Evolutionary conservation across 768 basidiomycete genomes (phyloP).

Genomic region (Pilatotrama ljubarskyi): DNA sequence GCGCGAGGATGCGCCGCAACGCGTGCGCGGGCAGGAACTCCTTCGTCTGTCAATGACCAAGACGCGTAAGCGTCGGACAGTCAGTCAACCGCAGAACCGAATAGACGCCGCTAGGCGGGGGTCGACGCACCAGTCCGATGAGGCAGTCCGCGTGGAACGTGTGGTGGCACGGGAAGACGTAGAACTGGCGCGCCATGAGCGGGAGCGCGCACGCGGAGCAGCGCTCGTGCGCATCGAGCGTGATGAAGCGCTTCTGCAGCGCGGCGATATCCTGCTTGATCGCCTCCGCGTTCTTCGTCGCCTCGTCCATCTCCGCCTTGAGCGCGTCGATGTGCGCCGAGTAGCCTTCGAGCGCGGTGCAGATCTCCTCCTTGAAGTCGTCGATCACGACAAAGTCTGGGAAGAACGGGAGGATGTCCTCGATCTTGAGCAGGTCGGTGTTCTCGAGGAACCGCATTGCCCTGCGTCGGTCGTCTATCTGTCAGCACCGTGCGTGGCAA

Average conservation of each 20-base stretch:
- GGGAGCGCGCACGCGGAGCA: conserved; percentile 79
- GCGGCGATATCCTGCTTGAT: conserved; percentile 90
- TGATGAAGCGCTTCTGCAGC: conserved; percentile 87
- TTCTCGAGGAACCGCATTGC: conserved; percentile 97
- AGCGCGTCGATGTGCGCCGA: conserved; percentile 87
- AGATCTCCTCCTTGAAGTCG: conserved; percentile 99
- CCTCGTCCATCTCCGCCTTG: conserved; percentile 95
- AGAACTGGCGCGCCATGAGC: conserved; percentile 89
- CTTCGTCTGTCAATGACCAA: conserved; percentile 63
- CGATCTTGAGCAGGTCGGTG: conserved; percentile 93
- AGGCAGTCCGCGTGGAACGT: conserved; percentile 97
- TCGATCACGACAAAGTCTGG: conserved; percentile 99
- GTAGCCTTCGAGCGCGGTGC: conserved; percentile 92
- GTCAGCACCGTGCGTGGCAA: conserved; percentile 3
- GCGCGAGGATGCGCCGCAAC: conserved; percentile 79
- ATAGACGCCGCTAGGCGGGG: neutral
- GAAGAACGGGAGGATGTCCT: conserved; percentile 99
- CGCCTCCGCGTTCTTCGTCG: conserved; percentile 86
- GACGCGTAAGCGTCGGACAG: conserved; percentile 12
- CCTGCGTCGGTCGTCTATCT: conserved; percentile 41
- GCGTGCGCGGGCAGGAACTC: conserved; percentile 83
- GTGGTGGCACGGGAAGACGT: conserved; percentile 98
- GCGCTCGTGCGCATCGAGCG: conserved; percentile 82
- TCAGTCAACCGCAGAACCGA: neutral
- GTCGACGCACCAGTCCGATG: conserved; percentile 77